Evolutionary conservation across 345 rosid genomes (phyloP).

Genomic region (Reutealis trisperma): DNA sequence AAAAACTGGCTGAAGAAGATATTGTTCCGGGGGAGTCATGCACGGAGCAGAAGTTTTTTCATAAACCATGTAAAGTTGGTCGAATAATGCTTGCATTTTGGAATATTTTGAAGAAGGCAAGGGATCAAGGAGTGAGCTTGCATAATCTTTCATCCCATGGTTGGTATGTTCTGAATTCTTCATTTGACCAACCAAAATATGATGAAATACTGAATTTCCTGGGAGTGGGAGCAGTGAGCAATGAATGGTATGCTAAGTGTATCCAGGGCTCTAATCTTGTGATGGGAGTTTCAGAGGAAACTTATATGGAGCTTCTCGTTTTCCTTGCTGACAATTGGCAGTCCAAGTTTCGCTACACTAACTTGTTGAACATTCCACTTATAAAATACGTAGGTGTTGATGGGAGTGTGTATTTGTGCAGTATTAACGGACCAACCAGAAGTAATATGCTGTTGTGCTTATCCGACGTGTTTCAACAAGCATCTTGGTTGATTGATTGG

Average conservation of each 20-base stretch:
- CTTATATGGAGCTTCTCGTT: slow-evolving; percentile 50
- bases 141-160: slow-evolving; percentile 69
- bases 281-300: slow-evolving; percentile 44
- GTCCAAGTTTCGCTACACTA: slow-evolving; percentile 32
- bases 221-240: slow-evolving; percentile 42
- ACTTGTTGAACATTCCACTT: slow-evolving; percentile 44
- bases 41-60: slow-evolving; percentile 55
- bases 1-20: slow-evolving; percentile 37
- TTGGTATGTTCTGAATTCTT: slow-evolving; percentile 39
- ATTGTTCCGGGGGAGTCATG: slow-evolving; percentile 62
- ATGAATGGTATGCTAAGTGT: slow-evolving; percentile 63
- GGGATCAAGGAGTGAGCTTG: slow-evolving; percentile 45
- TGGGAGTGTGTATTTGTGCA: slow-evolving; percentile 40
- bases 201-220: slow-evolving; percentile 50
- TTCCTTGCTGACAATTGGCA: slow-evolving; percentile 60
- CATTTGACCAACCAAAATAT: slow-evolving; percentile 44
- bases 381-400: slow-evolving; percentile 44
- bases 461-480: not conserved
- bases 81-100: slow-evolving; percentile 60
- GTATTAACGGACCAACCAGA: slow-evolving; percentile 24
- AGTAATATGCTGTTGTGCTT: slow-evolving; percentile 21
- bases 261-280: slow-evolving; percentile 56
- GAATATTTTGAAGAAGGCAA: slow-evolving; percentile 57
- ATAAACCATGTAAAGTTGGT: slow-evolving; percentile 56
- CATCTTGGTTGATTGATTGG: slow-evolving; percentile 61